These are phyloP conservation scores for Saccharomyces hybrid DNA, from an alignment of 1,139 yeast genomes.

Conservation along the genomic window DNA sequence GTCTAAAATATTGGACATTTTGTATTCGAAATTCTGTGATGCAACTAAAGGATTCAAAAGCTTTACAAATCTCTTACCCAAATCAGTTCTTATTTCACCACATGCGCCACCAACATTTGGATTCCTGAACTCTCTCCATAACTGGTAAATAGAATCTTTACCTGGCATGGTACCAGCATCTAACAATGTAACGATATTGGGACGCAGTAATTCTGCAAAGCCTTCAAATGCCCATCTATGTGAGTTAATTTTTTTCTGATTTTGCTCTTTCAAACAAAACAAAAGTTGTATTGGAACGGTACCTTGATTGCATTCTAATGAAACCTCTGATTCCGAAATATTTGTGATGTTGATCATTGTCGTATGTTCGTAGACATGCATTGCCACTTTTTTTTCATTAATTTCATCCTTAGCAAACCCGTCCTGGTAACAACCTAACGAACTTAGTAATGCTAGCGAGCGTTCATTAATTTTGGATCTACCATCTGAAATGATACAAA, in stretches of 20 bases:
- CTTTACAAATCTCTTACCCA: slow-evolving; percentile 64
- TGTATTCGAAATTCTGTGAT: slow-evolving; percentile 87
- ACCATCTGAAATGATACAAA: slow-evolving; percentile 87
- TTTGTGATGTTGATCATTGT: slow-evolving; percentile 57
- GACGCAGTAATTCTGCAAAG: slow-evolving; percentile 77
- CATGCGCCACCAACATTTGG: slow-evolving; percentile 92
- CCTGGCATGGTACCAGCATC: slow-evolving; percentile 97
- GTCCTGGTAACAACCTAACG: slow-evolving; percentile 92
- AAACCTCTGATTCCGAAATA: slow-evolving; percentile 58
- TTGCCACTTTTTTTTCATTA: slow-evolving; percentile 77
- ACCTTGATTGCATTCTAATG: slow-evolving; percentile 40
- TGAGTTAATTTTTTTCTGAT: slow-evolving; percentile 87
- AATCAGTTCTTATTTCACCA: slow-evolving; percentile 86
- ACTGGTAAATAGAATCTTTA: slow-evolving; percentile 67
- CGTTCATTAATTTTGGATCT: slow-evolving; percentile 82
- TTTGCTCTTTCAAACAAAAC: slow-evolving; percentile 80
- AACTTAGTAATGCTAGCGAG: slow-evolving; percentile 76
- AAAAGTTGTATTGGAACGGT: slow-evolving; percentile 86
- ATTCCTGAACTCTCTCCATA: slow-evolving; percentile 86
- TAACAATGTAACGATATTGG: slow-evolving; percentile 72
- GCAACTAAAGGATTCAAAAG: slow-evolving; percentile 81
- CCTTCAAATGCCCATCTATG: slow-evolving; percentile 97
- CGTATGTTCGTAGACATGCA: slow-evolving; percentile 88
- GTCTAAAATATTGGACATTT: slow-evolving; percentile 84
- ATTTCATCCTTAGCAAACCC: slow-evolving; percentile 89